Evolutionary conservation across 257 asterid genomes (phyloP).

Genomic region (Solanum pimpinellifolium): DNA sequence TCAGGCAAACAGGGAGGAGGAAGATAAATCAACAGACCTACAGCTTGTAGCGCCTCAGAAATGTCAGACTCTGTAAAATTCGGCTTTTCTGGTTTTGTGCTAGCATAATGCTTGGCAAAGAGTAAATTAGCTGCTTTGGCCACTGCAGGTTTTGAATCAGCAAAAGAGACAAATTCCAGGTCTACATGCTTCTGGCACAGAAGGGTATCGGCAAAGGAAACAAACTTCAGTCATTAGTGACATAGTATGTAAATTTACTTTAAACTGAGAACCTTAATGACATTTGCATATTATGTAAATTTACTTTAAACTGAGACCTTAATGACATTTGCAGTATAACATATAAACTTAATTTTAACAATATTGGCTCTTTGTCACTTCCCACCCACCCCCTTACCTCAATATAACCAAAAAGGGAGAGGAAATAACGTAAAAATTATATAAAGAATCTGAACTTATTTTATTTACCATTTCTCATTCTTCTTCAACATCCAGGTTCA

Average conservation of each 20-base stretch:
- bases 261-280: slow-evolving; percentile 7
- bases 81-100: slow-evolving; percentile 21
- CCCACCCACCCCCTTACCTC: not conserved
- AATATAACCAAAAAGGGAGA: not conserved
- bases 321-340: not conserved
- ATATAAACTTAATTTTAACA: not conserved
- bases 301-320: slow-evolving; percentile 3
- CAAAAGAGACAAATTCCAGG: slow-evolving; percentile 59
- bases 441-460: not conserved
- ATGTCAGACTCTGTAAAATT: slow-evolving; percentile 62
- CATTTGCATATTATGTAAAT: not conserved
- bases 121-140: slow-evolving; percentile 71
- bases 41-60: slow-evolving; percentile 52
- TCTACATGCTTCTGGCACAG: slow-evolving; percentile 28
- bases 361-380: not conserved
- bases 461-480: not conserved
- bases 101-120: slow-evolving; percentile 40
- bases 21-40: slow-evolving; percentile 35
- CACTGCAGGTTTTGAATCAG: slow-evolving; percentile 81
- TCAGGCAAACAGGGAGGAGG: not conserved
- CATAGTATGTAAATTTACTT: not conserved
- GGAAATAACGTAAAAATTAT: not conserved
- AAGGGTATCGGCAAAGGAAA: slow-evolving; percentile 12
- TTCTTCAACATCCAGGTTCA: not conserved
- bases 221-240: slow-evolving; percentile 21